phyloP scores from a whole-genome alignment of 768 basidiomycete genomes.

The Hemileccinum impolitum region DNA sequence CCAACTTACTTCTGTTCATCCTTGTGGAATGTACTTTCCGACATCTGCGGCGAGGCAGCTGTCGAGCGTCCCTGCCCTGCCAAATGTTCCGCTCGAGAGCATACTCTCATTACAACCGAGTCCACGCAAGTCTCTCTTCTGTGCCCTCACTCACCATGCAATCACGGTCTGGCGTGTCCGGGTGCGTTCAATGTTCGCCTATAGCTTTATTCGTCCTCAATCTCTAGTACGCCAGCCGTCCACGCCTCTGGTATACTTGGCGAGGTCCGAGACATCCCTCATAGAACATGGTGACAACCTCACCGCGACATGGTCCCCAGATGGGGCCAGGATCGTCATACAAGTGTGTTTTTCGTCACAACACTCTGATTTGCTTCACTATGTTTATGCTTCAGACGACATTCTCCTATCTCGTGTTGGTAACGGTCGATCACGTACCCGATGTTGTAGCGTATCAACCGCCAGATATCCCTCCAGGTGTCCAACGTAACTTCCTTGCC shows the following conservation, averaged over 20 bases:
- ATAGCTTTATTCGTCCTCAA: background rate
- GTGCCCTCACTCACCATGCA: conserved; percentile 66
- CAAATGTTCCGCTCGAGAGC: conserved; percentile 55
- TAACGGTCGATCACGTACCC: conserved; percentile 58
- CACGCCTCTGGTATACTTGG: conserved; percentile 65
- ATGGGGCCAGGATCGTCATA: conserved; percentile 75
- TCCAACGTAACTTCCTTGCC: conserved; percentile 67
- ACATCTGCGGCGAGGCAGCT: conserved; percentile 75
- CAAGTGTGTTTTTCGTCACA: conserved; percentile 48
- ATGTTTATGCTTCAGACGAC: conserved; percentile 53
- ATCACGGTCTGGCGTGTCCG: conserved; percentile 80
- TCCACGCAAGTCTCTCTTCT: conserved; percentile 75
- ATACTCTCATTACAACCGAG: conserved; percentile 60
- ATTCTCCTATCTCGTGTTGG: conserved; percentile 73
- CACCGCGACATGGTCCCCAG: conserved; percentile 77
- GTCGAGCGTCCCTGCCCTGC: conserved; percentile 64
- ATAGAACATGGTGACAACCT: conserved; percentile 81
- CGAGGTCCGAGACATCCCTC: conserved; percentile 74
- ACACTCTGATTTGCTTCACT: conserved; percentile 1
- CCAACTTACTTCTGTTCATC: background rate
- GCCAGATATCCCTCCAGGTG: conserved; percentile 42
- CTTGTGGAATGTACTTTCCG: conserved; percentile 72
- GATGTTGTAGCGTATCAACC: conserved; percentile 55
- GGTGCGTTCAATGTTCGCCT: conserved; percentile 41
- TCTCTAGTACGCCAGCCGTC: conserved; percentile 49